Percentiles rank a stretch among this genome's conserved stretches.
Conservation (phyloP, 768 basidiomycete species). For the Pleurotus tuber-regium region DNA sequence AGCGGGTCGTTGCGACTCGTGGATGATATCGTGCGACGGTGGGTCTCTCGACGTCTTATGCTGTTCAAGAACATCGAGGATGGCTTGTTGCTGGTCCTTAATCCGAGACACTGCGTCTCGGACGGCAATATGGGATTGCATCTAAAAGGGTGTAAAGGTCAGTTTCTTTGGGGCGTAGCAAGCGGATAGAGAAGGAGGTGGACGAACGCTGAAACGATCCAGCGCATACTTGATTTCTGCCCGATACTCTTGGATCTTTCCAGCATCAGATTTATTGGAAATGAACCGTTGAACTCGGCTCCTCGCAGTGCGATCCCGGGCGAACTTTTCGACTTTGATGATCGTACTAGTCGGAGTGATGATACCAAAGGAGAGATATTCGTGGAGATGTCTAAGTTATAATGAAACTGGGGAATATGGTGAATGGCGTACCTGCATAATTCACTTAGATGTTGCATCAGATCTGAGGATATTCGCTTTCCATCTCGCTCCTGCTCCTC, state of each 20-base stretch:
- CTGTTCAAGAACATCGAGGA: constrained; percentile 3
- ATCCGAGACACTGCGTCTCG: constrained; percentile 21
- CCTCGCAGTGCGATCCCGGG: constrained; percentile 14
- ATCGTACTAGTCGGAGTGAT: constrained; percentile 17
- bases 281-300: constrained; percentile 15
- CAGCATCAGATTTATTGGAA: constrained; percentile 12
- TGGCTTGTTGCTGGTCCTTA: constrained; percentile 8
- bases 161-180: neutral
- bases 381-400: too few species aligned
- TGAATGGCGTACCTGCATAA: constrained; percentile 15
- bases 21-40: neutral
- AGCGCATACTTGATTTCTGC: constrained; percentile 19
- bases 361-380: neutral
- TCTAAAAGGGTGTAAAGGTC: constrained; percentile 9
- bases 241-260: constrained; percentile 19
- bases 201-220: constrained; percentile 23
- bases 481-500: constrained; percentile 15
- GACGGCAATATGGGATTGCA: constrained; percentile 21
- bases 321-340: constrained; percentile 16
- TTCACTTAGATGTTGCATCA: constrained; percentile 16
- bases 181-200: neutral
- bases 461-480: constrained; percentile 8
- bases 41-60: neutral
- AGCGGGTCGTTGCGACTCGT: neutral
- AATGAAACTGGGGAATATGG: neutral